Evolutionary conservation across 495 filamentous ascomycete species (phyloP), one percentile per base, ranked within the genome.

Genomic region (Peziza echinospora): DNA sequence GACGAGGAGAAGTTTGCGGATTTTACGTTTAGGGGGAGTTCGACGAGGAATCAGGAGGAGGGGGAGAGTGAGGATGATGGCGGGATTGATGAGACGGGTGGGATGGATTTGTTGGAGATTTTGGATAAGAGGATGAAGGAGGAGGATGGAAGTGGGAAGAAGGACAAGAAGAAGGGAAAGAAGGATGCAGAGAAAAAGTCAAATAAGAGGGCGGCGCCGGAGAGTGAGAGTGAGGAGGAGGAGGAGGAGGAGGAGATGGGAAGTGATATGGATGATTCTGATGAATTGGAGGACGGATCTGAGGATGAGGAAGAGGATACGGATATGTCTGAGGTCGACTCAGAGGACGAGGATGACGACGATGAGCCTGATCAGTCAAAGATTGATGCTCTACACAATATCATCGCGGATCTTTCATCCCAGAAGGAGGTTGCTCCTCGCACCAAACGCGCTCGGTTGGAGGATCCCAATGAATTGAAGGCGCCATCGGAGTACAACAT

Each of bases 1-100:
- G 84, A 92, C 54, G 76, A 86, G 60, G 84, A 92, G 55, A 65
- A 67, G 50, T 89, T 89, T 53, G 78, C 80, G 34, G 76, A 73
- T 6, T 87, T 72, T 61, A 66, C 71, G 2, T 92, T 92, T 54
- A 65, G 75, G 2, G 80, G 77, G 37, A 81, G 73, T 52, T 74
- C 63, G 47, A 69, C 63, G 41, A 77, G 64, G 51, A 72, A 70
- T 47, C 64, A 61, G 49, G 48, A 47, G 11, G 59, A 59, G 45
- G 62, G 57, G 46, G 54, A 51, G 46, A 39, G 22, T 19, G 40
- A 41, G 26, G 49, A 54, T 6, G 25, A 24, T 55, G 9, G 45
- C 16, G 22, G 53, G 49, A n/a, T n/a, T n/a, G 46, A 50, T 46
- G n/a, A 47, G 40, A 26, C 39, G 24, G 41, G 42, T 52, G 22